Percentiles rank a stretch among this genome's conserved stretches.
phyloP scores from a whole-genome alignment of 2,329 filamentous ascomycete species.

The Exophiala lecanii-corni region DNA sequence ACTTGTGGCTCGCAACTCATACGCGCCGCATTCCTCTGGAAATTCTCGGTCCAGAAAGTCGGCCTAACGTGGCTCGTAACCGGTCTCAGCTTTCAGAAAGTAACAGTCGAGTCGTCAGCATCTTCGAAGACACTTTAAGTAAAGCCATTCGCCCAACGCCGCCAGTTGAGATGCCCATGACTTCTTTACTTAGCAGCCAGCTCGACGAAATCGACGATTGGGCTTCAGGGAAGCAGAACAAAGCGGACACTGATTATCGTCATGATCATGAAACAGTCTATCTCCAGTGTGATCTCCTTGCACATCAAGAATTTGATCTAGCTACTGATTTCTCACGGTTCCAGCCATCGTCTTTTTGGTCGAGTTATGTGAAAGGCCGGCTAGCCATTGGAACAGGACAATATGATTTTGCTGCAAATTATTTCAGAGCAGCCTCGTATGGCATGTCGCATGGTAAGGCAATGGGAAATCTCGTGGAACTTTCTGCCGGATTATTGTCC shows the following conservation, averaged over 20 bases:
- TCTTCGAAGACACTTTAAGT: slow-evolving; percentile 43
- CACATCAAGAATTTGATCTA: slow-evolving; percentile 62
- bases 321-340: slow-evolving; percentile 64
- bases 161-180: slow-evolving; percentile 36
- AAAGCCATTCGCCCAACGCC: slow-evolving; percentile 40
- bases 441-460: slow-evolving; percentile 40
- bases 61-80: slow-evolving; percentile 29
- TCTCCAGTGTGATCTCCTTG: slow-evolving; percentile 63
- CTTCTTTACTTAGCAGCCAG: slow-evolving; percentile 39
- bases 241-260: slow-evolving; percentile 29
- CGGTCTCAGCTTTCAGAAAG: slow-evolving; percentile 24
- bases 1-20: slow-evolving; percentile 56
- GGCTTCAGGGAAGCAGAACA: slow-evolving; percentile 45
- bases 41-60: slow-evolving; percentile 17
- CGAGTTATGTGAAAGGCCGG: slow-evolving; percentile 76
- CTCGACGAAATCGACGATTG: slow-evolving; percentile 43
- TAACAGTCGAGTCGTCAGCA: slow-evolving; percentile 32
- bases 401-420: slow-evolving; percentile 64
- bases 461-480: slow-evolving; percentile 40
- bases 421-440: slow-evolving; percentile 79
- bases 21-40: slow-evolving; percentile 33
- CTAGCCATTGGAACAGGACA: slow-evolving; percentile 70
- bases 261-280: slow-evolving; percentile 61
- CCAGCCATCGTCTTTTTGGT: slow-evolving; percentile 55
- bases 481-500: slow-evolving; percentile 62